Evolutionary conservation across 2,329 filamentous ascomycete genomes (phyloP).

Genomic region (Ceratocystis destructans): DNA sequence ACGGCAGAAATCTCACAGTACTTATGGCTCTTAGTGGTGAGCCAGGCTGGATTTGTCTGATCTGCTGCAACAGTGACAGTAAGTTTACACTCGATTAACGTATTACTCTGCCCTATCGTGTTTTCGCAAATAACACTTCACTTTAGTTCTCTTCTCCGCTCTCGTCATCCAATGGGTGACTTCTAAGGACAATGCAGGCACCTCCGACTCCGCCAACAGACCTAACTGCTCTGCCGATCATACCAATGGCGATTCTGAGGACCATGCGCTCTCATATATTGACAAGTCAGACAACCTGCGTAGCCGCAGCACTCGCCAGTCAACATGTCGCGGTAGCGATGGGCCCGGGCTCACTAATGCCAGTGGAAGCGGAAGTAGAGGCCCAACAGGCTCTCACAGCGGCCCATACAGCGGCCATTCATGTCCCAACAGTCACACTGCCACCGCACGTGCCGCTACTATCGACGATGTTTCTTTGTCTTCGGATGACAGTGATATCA

Average conservation of each 20-base stretch:
- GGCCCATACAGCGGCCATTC: conserved; percentile 11
- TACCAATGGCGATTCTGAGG: conserved; percentile 8
- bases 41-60: conserved; percentile 51
- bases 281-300: conserved; percentile 4
- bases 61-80: conserved; percentile 53
- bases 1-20: conserved; percentile 41
- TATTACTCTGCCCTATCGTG: neutral
- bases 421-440: conserved; percentile 8
- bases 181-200: conserved; percentile 32
- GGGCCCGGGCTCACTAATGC: neutral
- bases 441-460: conserved; percentile 12
- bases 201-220: conserved; percentile 21
- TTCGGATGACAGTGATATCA: conserved; percentile 15
- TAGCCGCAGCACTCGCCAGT: neutral
- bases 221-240: conserved; percentile 12
- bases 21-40: conserved; percentile 46
- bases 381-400: neutral
- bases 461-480: conserved; percentile 8
- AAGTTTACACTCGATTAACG: conserved; percentile 22
- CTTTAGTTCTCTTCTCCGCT: conserved; percentile 43
- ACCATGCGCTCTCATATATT: conserved; percentile 10
- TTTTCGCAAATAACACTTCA: neutral
- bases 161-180: conserved; percentile 50
- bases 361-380: neutral
- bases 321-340: neutral